A percentile compares a stretch with the other conserved stretches of the same genome.
phyloP scores from a whole-genome alignment of 139 green algal species.

The Dunaliella primolecta region DNA sequence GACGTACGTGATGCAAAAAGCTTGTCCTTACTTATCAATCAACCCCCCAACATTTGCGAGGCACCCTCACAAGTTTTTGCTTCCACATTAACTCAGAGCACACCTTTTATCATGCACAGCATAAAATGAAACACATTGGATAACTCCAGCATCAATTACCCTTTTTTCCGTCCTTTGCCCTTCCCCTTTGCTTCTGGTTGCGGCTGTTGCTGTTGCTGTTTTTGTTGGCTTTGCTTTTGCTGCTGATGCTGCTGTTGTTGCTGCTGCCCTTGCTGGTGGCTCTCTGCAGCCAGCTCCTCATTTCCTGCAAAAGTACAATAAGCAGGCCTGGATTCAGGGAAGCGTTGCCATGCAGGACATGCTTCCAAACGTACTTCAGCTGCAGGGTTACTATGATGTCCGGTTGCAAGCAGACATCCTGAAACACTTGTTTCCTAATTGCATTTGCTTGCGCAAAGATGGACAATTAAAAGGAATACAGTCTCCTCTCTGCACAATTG shows the following conservation, averaged over 20 bases:
- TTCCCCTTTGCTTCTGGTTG: background rate
- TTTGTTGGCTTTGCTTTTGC: no score
- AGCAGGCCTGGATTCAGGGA: background rate
- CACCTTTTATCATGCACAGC: no score
- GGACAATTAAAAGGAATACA: no score
- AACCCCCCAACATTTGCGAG: no score
- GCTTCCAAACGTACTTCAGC: background rate
- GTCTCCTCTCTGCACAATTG: no score
- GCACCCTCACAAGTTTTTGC: no score
- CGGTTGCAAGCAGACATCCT: background rate
- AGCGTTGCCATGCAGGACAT: background rate
- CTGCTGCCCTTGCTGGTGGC: background rate
- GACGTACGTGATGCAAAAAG: no score
- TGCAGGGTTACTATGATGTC: background rate
- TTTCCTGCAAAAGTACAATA: background rate
- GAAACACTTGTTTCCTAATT: no score
- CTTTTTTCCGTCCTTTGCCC: background rate
- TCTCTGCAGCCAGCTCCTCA: background rate
- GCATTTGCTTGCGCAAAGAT: no score
- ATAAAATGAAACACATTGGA: background rate
- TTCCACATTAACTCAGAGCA: no score
- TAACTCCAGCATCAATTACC: background rate
- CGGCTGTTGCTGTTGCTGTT: background rate
- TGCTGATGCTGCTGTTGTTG: background rate
- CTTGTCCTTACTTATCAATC: no score